Evolutionary conservation across 2,329 filamentous ascomycete genomes (phyloP).

Genomic region (Monosporascus sp.): DNA sequence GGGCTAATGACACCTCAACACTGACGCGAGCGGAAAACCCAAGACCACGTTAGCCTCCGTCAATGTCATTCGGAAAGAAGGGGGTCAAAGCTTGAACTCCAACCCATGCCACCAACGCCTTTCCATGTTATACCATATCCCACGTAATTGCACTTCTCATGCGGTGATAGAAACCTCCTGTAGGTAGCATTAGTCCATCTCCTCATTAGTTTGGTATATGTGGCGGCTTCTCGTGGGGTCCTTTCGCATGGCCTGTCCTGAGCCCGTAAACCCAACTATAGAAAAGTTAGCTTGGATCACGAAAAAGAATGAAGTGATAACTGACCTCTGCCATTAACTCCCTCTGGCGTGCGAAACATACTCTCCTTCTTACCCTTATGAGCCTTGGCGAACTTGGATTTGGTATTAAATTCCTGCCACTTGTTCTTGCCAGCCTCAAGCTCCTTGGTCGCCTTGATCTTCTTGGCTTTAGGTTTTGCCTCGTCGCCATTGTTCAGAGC

Average conservation of each 20-base stretch:
- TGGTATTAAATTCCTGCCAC: slow-evolving; percentile 89
- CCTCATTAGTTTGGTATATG: slow-evolving; percentile 73
- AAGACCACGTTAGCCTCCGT: slow-evolving; percentile 27
- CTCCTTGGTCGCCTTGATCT: slow-evolving; percentile 85
- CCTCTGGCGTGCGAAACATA: slow-evolving; percentile 93
- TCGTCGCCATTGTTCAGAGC: slow-evolving; percentile 59
- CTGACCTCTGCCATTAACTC: slow-evolving; percentile 78
- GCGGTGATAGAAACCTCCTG: slow-evolving; percentile 15
- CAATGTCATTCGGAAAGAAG: slow-evolving; percentile 20
- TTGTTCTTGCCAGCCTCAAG: slow-evolving; percentile 86
- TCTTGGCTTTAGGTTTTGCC: slow-evolving; percentile 77
- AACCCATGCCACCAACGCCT: slow-evolving; percentile 13
- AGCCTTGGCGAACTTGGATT: slow-evolving; percentile 62
- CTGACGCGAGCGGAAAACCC: slow-evolving; percentile 14
- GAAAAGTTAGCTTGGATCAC: slow-evolving; percentile 22
- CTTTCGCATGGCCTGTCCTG: slow-evolving; percentile 92
- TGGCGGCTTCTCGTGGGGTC: slow-evolving; percentile 77
- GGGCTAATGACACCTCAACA: neutral
- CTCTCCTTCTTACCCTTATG: slow-evolving; percentile 73
- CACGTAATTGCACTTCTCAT: slow-evolving; percentile 8
- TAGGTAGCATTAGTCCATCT: slow-evolving; percentile 54
- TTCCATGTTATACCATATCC: slow-evolving; percentile 3
- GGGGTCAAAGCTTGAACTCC: slow-evolving; percentile 27
- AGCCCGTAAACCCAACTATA: slow-evolving; percentile 90
- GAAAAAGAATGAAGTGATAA: slow-evolving; percentile 1